Base-by-base conservation (phyloP, 1,284 basidiomycete genomes). In the Heterobasidion irregulare region DNA sequence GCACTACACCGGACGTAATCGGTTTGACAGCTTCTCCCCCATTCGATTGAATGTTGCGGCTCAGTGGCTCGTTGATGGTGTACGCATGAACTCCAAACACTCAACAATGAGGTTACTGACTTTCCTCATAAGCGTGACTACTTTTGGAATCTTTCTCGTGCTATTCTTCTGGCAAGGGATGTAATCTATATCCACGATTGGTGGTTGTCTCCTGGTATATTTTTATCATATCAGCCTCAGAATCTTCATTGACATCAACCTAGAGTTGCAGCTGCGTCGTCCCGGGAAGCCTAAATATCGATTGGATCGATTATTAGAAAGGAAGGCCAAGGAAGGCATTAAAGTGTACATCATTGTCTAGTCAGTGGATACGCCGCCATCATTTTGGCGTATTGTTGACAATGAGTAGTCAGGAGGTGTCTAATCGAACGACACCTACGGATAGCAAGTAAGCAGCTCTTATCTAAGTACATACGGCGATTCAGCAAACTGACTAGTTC, bases 41-140 rank as follows among this genome's bases (percentile, higher is more conserved):
- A 90, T 98, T 57, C 82, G 96, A 15, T 71, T 92, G 64, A 95
- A 98, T 64, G 95, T 95, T 2, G 89, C 92, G 41, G 92, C 94
- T 0, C 96, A 98, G 65, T 99, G 97, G 97, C 83, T 99, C 3
- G 94, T 98, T n/a, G 97, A 99, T 71, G 97, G 96, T 7, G 91
- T 93, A 61, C 64, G 85, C 74, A 13, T 56, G 26, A 1, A 26
- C 26, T 26, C 55, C 34, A 41, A 0, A 41, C 43, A 18, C 46
- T 51, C 49, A 13, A 36, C 47, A 18, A 45, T 5, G 54, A 33
- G 33, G 53, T 53, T 43, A 18, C 49, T 38, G 19, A 41, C 54
- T 43, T 53, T 54, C 19, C 4, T 26, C 26, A 5, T 26, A 60
- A 93, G 88, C 84, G 94, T 15, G 94, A 98, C 67, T 98, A 98